Base-by-base conservation (phyloP, 306 rosid species). In the Sindora glabra region DNA sequence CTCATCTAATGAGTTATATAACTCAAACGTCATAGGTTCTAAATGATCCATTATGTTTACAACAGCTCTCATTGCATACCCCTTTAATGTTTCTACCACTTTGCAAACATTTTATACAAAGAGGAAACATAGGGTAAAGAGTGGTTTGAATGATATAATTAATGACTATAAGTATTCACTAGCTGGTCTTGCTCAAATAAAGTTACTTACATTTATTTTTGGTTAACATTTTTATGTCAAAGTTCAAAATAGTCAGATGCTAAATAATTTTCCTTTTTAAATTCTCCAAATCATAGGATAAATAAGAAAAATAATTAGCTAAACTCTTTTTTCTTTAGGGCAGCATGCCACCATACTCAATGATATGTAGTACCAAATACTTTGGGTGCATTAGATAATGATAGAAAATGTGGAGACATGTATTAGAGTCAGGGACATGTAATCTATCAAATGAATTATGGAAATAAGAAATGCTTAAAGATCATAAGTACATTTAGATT, bases 31-130 rank as follows among this genome's bases (percentile, higher is more conserved):
- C 71, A 82, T 95, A 56, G 99, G 86, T 63, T 97, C 99, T 71
- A 94, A 73, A 73, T 94, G 99, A 70, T 94, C 99, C 79, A 94
- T 97, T 3, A 97, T 94, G 81, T 89, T 94, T 59, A 94, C 99
- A 34, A 94, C 82, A 40, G 99, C 99, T 73, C 89, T 94, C 48
- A 89, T 79, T 47, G 99, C 90, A 75, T 94, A 94, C 69, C 89
- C 99, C 75, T 86, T 89, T 84, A 94, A 73, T 12, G 97, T 89
- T 56, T 94, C 99, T 47, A 94, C 87, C 74, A 89, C 95, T 40
- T 97, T 94, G 74, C 78, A 64, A 15, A 60, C 24, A 59, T 5
- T 45, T 22, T 37, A 32, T 5, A 16, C 21, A 42, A 48, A 49
- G 22, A 39, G 44, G 69, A 56, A 68, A 12, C 44, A 79, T 46